Conservation (phyloP, 352 stramenopile genomes). For the Pseudoperonospora humuli region DNA sequence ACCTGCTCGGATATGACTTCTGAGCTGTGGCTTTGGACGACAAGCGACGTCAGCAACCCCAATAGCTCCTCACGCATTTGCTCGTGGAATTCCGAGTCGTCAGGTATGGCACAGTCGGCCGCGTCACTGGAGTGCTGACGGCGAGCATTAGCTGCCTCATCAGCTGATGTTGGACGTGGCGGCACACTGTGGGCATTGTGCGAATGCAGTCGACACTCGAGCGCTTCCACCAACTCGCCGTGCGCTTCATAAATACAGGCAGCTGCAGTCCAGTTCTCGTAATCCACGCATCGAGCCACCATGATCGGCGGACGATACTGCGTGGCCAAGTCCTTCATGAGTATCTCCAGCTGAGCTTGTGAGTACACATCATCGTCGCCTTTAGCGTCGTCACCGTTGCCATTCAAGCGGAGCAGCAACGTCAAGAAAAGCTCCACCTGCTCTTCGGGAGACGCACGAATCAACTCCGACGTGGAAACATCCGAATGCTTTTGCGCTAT, state of each 20-base stretch:
- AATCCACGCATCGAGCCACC: conserved; percentile 73
- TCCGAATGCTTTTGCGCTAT: conserved; percentile 14
- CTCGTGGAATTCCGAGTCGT: conserved; percentile 43
- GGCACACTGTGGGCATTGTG: conserved; percentile 33
- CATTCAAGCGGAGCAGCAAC: conserved; percentile 54
- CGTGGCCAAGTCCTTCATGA: conserved; percentile 45
- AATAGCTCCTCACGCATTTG: conserved; percentile 60
- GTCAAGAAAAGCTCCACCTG: conserved; percentile 73
- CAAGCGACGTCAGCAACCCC: conserved; percentile 46
- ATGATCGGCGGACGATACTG: conserved; percentile 73
- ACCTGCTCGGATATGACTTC: conserved; percentile 31
- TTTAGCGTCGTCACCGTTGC: conserved; percentile 2
- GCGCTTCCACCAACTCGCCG: conserved; percentile 68
- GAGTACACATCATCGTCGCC: conserved; percentile 25
- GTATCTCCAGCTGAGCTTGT: conserved; percentile 42
- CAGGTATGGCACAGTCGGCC: conserved; percentile 15
- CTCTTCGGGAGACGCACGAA: conserved; percentile 36
- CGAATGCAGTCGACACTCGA: conserved; percentile 74
- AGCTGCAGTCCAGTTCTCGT: conserved; percentile 71
- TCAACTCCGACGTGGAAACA: conserved; percentile 43
- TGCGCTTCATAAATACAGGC: conserved; percentile 75
- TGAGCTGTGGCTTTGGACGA: conserved; percentile 39
- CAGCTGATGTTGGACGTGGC: not conserved
- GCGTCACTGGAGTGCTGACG: conserved; percentile 24
- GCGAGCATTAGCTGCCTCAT: conserved; percentile 7